Conservation (phyloP, 23 red algal species). For the Gracilaria gracilis region DNA sequence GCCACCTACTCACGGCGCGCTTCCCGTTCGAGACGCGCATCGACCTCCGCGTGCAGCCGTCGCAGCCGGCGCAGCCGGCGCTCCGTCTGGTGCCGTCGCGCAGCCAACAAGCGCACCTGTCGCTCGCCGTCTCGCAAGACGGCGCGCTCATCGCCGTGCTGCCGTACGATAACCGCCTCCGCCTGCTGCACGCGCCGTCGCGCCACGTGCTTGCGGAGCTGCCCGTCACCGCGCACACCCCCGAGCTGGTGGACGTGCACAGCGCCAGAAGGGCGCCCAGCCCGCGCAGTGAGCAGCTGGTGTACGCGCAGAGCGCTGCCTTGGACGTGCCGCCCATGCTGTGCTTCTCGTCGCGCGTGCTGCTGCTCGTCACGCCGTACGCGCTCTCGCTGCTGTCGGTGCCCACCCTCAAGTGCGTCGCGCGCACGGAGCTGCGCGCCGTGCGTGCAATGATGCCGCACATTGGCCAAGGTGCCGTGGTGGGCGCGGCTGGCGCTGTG, state of each 20-base stretch:
- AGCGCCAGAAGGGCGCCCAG: slow-evolving; percentile 1
- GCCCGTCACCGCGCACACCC: slow-evolving; percentile 9
- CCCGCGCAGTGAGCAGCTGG: not conserved
- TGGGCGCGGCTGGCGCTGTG: slow-evolving; percentile 28
- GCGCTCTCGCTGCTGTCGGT: not conserved
- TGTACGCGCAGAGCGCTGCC: slow-evolving; percentile 45
- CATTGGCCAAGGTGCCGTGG: not conserved
- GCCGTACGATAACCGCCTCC: slow-evolving; percentile 49
- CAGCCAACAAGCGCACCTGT: slow-evolving; percentile 31
- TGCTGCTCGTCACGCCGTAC: slow-evolving; percentile 18
- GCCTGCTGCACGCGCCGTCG: slow-evolving; percentile 2
- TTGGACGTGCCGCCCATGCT: slow-evolving; percentile 50
- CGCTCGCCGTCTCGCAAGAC: slow-evolving; percentile 29
- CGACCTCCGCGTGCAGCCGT: not conserved
- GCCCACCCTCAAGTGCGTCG: not conserved
- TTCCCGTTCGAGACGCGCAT: slow-evolving; percentile 20
- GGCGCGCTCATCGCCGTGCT: slow-evolving; percentile 44
- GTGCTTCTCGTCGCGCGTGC: not conserved
- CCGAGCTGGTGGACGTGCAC: slow-evolving; percentile 40
- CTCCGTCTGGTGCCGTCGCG: slow-evolving; percentile 30
- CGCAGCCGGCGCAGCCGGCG: not conserved
- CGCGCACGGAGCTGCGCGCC: not conserved
- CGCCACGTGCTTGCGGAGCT: not conserved
- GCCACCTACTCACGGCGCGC: not conserved
- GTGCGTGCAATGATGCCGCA: slow-evolving; percentile 26